These are phyloP conservation scores for Cnidoscolus chayamansa DNA, from an alignment of 441 rosid genomes.

Conservation along the genomic window DNA sequence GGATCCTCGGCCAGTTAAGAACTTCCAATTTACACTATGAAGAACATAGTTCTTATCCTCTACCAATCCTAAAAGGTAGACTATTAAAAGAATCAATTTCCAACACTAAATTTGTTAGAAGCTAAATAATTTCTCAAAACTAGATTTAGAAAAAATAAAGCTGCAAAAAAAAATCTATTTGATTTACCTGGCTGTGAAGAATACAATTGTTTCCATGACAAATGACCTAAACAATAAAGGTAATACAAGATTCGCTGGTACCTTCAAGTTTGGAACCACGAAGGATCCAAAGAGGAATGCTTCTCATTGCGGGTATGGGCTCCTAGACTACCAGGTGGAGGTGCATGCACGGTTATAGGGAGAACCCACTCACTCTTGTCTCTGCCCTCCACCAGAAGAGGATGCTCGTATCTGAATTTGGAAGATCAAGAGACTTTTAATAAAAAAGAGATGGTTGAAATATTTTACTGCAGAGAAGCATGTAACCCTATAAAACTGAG, in stretches of 20 bases:
- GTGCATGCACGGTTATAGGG: conserved; percentile 87
- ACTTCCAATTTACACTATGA: background rate
- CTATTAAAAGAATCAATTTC: background rate
- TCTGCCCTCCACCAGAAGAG: conserved; percentile 68
- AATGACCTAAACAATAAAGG: background rate
- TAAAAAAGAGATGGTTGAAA: background rate
- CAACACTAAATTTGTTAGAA: background rate
- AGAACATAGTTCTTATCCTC: background rate
- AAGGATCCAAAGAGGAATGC: conserved; percentile 61
- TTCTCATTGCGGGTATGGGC: conserved; percentile 52
- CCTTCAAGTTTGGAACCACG: conserved; percentile 62
- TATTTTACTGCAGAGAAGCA: background rate
- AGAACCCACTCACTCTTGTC: conserved; percentile 93
- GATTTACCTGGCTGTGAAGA: background rate
- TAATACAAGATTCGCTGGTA: background rate
- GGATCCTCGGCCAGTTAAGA: background rate
- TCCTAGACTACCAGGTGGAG: conserved; percentile 58
- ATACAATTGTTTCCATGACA: background rate
- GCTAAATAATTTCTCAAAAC: background rate
- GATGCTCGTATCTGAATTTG: conserved; percentile 78
- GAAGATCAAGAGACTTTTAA: conserved; percentile 11
- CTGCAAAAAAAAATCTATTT: background rate
- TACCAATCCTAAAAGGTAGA: background rate
- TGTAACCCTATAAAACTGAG: conserved; percentile 2
- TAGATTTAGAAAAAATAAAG: too few relatives aligned